phyloP scores from a whole-genome alignment of 257 asterid genomes.

The Vinca minor region DNA sequence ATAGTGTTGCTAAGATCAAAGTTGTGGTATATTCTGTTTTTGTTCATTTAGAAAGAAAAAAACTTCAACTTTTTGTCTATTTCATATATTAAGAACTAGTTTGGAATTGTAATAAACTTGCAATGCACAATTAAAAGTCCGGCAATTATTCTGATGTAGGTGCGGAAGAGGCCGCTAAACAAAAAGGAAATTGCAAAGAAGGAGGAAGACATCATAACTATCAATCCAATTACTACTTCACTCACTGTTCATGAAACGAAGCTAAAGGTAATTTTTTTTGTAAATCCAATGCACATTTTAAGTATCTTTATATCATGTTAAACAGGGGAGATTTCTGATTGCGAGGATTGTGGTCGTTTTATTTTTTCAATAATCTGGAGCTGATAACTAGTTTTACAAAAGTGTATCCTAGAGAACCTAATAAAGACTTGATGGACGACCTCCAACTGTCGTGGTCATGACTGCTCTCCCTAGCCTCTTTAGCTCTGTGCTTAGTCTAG shows the following conservation, averaged over 20 bases:
- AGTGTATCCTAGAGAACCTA: too few relatives aligned
- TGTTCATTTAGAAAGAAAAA: slow-evolving; percentile 2
- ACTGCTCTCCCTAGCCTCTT: background rate
- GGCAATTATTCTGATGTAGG: slow-evolving; percentile 15
- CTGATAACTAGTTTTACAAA: too few relatives aligned
- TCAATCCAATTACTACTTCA: slow-evolving; percentile 16
- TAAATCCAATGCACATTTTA: too few relatives aligned
- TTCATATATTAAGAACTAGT: background rate
- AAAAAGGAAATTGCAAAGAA: slow-evolving; percentile 32
- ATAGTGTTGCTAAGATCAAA: slow-evolving; percentile 31
- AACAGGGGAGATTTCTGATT: too few relatives aligned
- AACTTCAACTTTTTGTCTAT: background rate
- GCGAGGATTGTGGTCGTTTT: too few relatives aligned
- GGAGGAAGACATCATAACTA: slow-evolving; percentile 29
- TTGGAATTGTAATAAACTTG: background rate
- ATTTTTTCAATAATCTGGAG: too few relatives aligned
- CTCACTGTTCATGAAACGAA: slow-evolving; percentile 31
- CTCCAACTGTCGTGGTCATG: too few relatives aligned
- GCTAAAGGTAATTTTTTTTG: slow-evolving; percentile 29
- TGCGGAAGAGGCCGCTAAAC: slow-evolving; percentile 35
- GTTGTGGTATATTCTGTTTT: slow-evolving; percentile 27
- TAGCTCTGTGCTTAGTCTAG: background rate
- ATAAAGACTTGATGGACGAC: too few relatives aligned
- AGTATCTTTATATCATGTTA: too few relatives aligned
- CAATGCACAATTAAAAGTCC: background rate